Evolutionary conservation across 345 rosid genomes (phyloP), one percentile per base, ranked within the genome.

Genomic region (Eucalyptus polybractea): DNA sequence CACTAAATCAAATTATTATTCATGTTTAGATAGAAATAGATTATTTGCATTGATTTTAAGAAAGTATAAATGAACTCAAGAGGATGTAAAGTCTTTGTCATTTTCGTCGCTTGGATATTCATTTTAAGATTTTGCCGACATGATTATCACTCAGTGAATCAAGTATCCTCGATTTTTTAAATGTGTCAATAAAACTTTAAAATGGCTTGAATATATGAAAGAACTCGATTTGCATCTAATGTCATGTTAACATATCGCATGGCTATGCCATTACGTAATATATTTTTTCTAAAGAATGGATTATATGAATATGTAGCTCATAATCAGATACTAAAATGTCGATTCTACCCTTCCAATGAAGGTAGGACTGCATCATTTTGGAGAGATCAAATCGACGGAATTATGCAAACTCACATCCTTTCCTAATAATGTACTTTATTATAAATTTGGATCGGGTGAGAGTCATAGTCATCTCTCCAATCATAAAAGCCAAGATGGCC

Each of bases 181-280:
- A 21, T 53, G 25, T 53, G 58, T 53, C 58, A 21, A 53, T 53
- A 53, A 21, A 53, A 19, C 25, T 53, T 53, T 53, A 29, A 6
- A 12, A 62, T 62, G 72, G 17, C 37, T 14, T 14, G 17, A 62
- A 62, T 62, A 62, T 29, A 29, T 62, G 4, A 9, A 62, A 62
- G 33, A 13, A 6, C 16, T 62, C 1, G 9, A 62, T n/a, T 29
- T 12, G 72, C 8, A 62, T 62, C 0, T 6, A 0, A 29, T 62
- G 8, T 29, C 37, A 29, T 29, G 5, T 29, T 29, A 62, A 29
- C 10, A 13, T 62, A 13, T 29, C 0, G 19, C 19, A 27, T 13
- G 33, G 0, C 2, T n/a, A 62, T 29, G 31, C 72, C 72, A 62
- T 62, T 13, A 29, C 9, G 1, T 62, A 13, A 29, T 62, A 13